phyloP scores from a whole-genome alignment of 2,329 filamentous ascomycete genomes.

The Metarhizium brunneum region DNA sequence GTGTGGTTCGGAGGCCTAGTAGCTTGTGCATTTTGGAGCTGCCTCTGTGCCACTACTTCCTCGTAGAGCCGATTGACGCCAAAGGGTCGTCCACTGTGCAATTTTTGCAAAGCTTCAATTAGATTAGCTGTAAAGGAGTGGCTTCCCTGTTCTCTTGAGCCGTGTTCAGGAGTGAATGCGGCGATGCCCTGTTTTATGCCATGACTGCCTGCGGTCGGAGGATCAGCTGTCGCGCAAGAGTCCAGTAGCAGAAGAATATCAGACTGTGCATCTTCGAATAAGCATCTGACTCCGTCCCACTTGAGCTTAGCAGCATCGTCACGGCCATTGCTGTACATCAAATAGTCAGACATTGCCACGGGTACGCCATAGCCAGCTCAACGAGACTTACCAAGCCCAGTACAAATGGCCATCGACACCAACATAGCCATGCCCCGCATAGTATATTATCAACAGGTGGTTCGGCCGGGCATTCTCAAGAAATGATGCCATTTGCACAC shows the following conservation, averaged over 20 bases:
- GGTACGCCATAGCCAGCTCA: background rate
- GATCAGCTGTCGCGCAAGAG: conserved; percentile 48
- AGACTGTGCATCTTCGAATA: conserved; percentile 53
- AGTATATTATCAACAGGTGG: conserved; percentile 56
- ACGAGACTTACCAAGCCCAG: conserved; percentile 52
- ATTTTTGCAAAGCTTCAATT: conserved; percentile 43
- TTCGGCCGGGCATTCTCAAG: conserved; percentile 48
- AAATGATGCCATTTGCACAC: conserved; percentile 50
- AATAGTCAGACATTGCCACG: conserved; percentile 23
- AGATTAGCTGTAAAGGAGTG: conserved; percentile 51
- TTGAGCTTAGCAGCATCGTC: conserved; percentile 52
- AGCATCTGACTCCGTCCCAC: conserved; percentile 53
- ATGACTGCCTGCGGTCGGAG: conserved; percentile 38
- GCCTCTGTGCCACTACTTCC: conserved; percentile 38
- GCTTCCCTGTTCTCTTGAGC: conserved; percentile 31
- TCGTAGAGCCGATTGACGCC: conserved; percentile 47
- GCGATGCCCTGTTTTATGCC: conserved; percentile 55
- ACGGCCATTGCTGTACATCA: conserved; percentile 38
- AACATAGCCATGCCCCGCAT: conserved; percentile 51
- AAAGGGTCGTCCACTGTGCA: conserved; percentile 46
- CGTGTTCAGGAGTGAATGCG: conserved; percentile 44
- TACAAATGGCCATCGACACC: conserved; percentile 52
- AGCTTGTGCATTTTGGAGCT: conserved; percentile 34
- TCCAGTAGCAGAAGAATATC: conserved; percentile 56
- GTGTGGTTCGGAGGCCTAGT: conserved; percentile 36